Evolutionary conservation across 2,329 filamentous ascomycete genomes (phyloP), one percentile per base, ranked within the genome.

Genomic region (Phialemonium atrogriseum): DNA sequence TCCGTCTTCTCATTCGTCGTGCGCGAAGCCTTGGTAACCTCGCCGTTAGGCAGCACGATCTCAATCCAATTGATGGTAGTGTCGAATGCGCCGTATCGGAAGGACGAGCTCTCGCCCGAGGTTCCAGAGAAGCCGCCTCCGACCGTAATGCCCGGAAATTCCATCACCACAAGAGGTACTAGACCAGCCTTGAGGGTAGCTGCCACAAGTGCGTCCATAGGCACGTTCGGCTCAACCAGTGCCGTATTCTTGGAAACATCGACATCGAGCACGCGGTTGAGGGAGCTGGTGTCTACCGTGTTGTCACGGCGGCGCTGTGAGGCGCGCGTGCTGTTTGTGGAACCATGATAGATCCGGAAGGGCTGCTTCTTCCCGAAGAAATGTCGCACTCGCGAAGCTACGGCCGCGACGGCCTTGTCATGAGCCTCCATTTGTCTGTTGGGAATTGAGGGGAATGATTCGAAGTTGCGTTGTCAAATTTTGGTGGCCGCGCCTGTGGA

Each of bases 321-420:
- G 16, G 68, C 67, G 7, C 83, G 76, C 22, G 83, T 87, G 54
- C 76, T 84, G 58, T 84, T 86, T 16, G 82, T 86, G 0, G 79
- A 77, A 38, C 83, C 83, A 56, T 87, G 82, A 45, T 77, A 82
- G 49, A 87, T 78, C n/a, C 80, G 70, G 55, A 84, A 87, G 3
- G 78, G 71, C 48, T 62, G 52, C 36, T 59, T 52, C 7, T 44
- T 49, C 3, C 53, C 46, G 32, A 64, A 50, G 42, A 73, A 71
- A 5, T 59, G 46, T 36, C 53, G 52, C 19, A 72, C 56, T 14
- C 60, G 54, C 19, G 51, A 46, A 0, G 67, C 56, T 27, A 73
- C 59, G 32, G 49, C 45, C 12, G 49, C 39, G n/a, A 73, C 65
- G 7, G 58, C 55, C 3, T 49, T 45, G 14, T 64, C 46, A 46